Conservation (phyloP, 2,329 filamentous ascomycete species). For the Neurospora sp. region DNA sequence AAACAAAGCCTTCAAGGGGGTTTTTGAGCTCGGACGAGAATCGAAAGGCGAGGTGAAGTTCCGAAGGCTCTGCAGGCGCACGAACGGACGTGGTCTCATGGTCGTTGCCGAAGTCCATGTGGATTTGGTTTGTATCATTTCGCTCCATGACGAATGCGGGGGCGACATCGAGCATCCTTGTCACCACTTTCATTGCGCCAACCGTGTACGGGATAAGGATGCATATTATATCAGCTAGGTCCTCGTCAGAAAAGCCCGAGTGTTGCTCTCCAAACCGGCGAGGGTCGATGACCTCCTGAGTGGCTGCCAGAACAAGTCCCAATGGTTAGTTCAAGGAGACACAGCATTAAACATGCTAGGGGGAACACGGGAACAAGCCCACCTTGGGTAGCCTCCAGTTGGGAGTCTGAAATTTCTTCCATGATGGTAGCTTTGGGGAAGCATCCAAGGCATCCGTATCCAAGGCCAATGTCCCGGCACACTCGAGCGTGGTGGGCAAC, state of each 20-base stretch:
- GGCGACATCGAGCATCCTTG: slow-evolving; percentile 38
- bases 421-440: neutral
- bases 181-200: slow-evolving; percentile 62
- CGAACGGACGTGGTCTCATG: slow-evolving; percentile 40
- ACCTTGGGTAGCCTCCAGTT: neutral
- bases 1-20: slow-evolving; percentile 65
- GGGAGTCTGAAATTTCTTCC: neutral
- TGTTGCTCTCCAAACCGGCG: slow-evolving; percentile 70
- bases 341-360: neutral
- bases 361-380: neutral
- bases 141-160: slow-evolving; percentile 21
- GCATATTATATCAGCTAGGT: slow-evolving; percentile 82
- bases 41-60: slow-evolving; percentile 67
- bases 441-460: neutral
- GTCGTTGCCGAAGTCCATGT: slow-evolving; percentile 45
- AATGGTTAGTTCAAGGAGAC: neutral
- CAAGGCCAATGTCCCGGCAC: neutral
- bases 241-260: slow-evolving; percentile 72
- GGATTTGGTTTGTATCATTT: slow-evolving; percentile 21
- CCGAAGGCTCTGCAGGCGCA: slow-evolving; percentile 39
- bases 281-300: slow-evolving; percentile 73
- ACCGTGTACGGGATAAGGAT: slow-evolving; percentile 73
- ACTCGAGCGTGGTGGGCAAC: neutral
- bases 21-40: slow-evolving; percentile 66
- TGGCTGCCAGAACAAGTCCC: slow-evolving; percentile 37